Base-by-base conservation (phyloP, 345 rosid genomes). In the Rhodamnia argentea region DNA sequence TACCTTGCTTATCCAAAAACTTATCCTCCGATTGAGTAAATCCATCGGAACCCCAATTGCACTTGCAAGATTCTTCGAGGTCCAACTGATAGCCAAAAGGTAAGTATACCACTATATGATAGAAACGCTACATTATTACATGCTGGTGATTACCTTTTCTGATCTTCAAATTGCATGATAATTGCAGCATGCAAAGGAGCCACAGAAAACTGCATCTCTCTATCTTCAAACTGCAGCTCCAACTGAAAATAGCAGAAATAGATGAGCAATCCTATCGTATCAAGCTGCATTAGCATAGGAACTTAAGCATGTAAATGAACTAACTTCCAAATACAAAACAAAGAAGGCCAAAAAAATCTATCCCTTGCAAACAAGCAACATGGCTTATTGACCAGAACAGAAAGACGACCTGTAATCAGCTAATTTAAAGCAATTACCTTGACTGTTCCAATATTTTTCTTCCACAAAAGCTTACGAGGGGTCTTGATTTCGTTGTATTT, bases 1-100 rank as follows among this genome's bases (percentile, higher is more conserved):
- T 88, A 96, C 99, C 98, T 97, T 96, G 95, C 94, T 94, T 88
- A 94, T 93, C 99, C 99, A 97, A 84, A 95, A 96, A 88, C 90
- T 92, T 81, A 95, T 94, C 89, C 95, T 92, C 85, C 98, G 94
- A 88, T 89, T 93, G 75, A 97, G 92, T 84, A 90, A 88, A 78
- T 96, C 99, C 83, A 88, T 89, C 20, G 99, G 97, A 85, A 96
- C 87, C 51, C 98, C 99, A 89, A 90, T 87, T 85, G 91, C 94
- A 86, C 85, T 85, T 82, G 99, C 94, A 85, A 97, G 99, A 88
- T 92, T 91, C 85, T 87, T 92, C 47, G 94, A 93, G 52, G 94
- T 94, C 98, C 99, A 97, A 90, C 99, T 97, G 90, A 90, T 86
- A 87, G 75, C 22, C 59, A 86, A 84, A 87, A 83, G 51, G 37